Percentiles rank a stretch among this genome's conserved stretches.
phyloP scores from a whole-genome alignment of 1,284 basidiomycete species.

The Trametes hirsuta region DNA sequence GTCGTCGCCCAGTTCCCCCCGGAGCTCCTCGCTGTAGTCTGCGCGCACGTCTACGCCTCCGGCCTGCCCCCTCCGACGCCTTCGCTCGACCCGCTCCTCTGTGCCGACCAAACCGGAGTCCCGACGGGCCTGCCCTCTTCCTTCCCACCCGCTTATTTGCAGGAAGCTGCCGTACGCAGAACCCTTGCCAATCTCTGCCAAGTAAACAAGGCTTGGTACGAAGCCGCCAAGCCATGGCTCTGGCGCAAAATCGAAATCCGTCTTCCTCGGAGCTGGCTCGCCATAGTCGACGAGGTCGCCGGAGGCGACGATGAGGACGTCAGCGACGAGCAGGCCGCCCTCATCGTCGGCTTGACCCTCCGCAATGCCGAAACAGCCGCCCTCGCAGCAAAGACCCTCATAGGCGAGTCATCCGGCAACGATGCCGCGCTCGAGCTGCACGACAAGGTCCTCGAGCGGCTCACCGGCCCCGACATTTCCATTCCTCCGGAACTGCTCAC shows the following conservation, averaged over 20 bases:
- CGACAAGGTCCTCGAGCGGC: slow-evolving; percentile 60
- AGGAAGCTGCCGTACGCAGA: slow-evolving; percentile 61
- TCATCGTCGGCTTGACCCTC: slow-evolving; percentile 66
- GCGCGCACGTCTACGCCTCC: slow-evolving; percentile 65
- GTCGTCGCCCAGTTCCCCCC: slow-evolving; percentile 47
- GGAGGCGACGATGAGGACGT: slow-evolving; percentile 59
- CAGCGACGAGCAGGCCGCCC: slow-evolving; percentile 56
- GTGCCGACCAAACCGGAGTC: slow-evolving; percentile 43
- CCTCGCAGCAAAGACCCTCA: slow-evolving; percentile 41
- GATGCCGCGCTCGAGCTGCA: slow-evolving; percentile 56
- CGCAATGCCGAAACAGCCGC: slow-evolving; percentile 65
- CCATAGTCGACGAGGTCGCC: slow-evolving; percentile 73
- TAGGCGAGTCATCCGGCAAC: slow-evolving; percentile 37
- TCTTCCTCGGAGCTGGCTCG: slow-evolving; percentile 78
- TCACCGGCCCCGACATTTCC: slow-evolving; percentile 62
- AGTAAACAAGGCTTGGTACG: slow-evolving; percentile 74
- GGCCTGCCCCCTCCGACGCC: slow-evolving; percentile 55
- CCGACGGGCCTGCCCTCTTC: slow-evolving; percentile 73
- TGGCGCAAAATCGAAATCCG: slow-evolving; percentile 82
- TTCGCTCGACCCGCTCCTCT: slow-evolving; percentile 72
- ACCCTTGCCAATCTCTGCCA: slow-evolving; percentile 72
- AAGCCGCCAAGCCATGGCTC: slow-evolving; percentile 79
- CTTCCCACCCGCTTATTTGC: slow-evolving; percentile 66
- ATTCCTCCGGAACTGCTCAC: slow-evolving; percentile 76
- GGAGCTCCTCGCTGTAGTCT: slow-evolving; percentile 70